Evolutionary conservation across 2,329 filamentous ascomycete species (phyloP), one percentile per base, ranked within the genome.

Genomic region (Dactylellina leptospora): DNA sequence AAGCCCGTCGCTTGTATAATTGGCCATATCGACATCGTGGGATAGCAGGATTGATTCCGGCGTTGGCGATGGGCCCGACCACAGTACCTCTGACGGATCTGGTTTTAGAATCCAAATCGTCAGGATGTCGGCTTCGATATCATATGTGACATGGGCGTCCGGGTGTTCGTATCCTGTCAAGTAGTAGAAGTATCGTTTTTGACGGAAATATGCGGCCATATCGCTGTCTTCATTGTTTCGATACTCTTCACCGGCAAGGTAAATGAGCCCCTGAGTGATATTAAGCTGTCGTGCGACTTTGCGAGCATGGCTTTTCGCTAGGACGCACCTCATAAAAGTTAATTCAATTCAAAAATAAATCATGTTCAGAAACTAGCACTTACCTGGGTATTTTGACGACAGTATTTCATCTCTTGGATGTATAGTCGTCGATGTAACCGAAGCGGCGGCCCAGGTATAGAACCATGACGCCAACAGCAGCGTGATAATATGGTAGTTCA

Each of bases 11-110:
- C 78, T 78, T 40, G 81, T 83, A 77, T 88, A 89, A 69, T 85
- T 84, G 16, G 91, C 90, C 38, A 86, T 83, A 77, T 93, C 90
- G 55, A 93, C 84, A 75, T 93, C 88, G 74, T 87, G 87, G 59
- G 81, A 82, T 40, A 38, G 30, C 4, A 54, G n/a, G 30, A 54
- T 36, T 9, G 50, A 38, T 5, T 36, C 2, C 6, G 50, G 50
- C 5, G 50, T 54, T 13, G 50, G 50, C 10, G 50, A 54, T 6
- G 50, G 50, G 30, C 50, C 50, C 16, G 50, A 54, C 47, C 47
- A 8, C 10, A 10, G 22, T 16, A 20, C 5, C 13, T 4, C 8
- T 47, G 4, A 13, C 4, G 9, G 5, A 47, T 47, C 20, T 22
- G 8, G 8, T 23, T 22, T 47, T 23, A 47, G 42, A 9, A 54